Evolutionary conservation across 495 filamentous ascomycete genomes (phyloP), one percentile per base, ranked within the genome.

Genomic region (Collariella sp.): DNA sequence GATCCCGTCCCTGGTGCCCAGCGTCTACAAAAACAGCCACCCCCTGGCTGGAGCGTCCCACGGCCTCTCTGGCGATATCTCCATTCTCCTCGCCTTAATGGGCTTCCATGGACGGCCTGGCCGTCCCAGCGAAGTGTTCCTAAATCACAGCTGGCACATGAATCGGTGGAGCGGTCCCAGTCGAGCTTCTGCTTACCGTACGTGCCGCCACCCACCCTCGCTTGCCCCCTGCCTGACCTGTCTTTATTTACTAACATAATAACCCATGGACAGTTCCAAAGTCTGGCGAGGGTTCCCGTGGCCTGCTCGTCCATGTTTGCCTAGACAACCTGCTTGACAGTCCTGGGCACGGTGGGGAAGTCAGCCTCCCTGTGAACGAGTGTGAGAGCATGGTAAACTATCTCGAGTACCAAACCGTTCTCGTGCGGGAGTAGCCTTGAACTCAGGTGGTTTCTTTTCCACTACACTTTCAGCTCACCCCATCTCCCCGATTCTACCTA

Each of bases 1-100:
- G 70, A 62, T 72, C 7, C 63, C 63, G 3, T 23, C 59, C 3
- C 36, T 72, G n/a, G 68, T 72, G 12, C 70, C 70, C 0, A 45
- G 18, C 15, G 49, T 39, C 11, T 71, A 64, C 50, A 19, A 62
- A 69, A 18, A 43, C 48, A 4, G 19, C 43, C 1, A 16, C 23
- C 5, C 12, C 46, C 1, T n/a, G n/a, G 35, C 34, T 10, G 2
- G 5, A 6, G 29, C 22, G 0, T 69, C 67, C 15, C 6, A 29
- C 0, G 68, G 68, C 4, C 55, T 72, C 3, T 26, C 51, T 0
- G 70, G 70, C 3, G 59, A 67, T 2, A 36, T 72, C 26, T 44
- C 59, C 10, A 61, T 64, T 13, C 47, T 72, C 26, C 29, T 70
- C 12, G 64, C 58, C 26, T 39, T 66, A 45, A 69, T 67, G 67